Base-by-base conservation (phyloP, 306 rosid species). In the Lithocarpus polystachyus region DNA sequence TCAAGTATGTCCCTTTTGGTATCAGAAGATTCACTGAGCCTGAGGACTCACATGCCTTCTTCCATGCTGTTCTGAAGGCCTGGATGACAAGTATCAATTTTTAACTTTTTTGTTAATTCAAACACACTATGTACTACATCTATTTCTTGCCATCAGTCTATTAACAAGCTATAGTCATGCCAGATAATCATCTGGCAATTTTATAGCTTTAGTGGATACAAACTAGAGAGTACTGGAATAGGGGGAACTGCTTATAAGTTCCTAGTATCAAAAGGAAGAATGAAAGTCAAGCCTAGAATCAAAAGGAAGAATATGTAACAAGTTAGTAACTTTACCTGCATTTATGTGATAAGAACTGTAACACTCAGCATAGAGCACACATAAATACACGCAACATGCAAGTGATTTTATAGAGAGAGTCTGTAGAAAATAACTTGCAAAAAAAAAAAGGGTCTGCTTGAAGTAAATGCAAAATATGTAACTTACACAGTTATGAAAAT, bases 31-130 rank as follows among this genome's bases (percentile, higher is more conserved):
- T 73, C 11, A 84, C 86, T 35, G 74, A 64, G 24, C 90, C 88
- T 73, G 22, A 31, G 6, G 88, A 80, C 23, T 72, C 52, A 24
- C 90, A 84, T 3, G 86, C 90, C 83, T 77, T 73, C 70, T 85
- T 82, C 88, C 90, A 84, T 55, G 85, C 77, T 48, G 65, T 79
- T 43, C 33, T 43, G 78, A 87, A 87, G 62, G 90, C 86, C 88
- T 87, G 81, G 24, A 37, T 78, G 72, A 67, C 83, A 68, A 59
- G 51, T 23, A 22, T 9, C 59, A 75, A 37, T 53, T 19, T 19
- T 48, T 20, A 33, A 8, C 59, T 20, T n/a, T 19, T 9, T 43
- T 33, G 33, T 37, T 26, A 64, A 53, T 22, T 5, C 37, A 18
- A 28, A 54, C 26, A 52, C 20, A 11, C 37, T 29, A 2, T 7